These are phyloP conservation scores for Knoxia roxburghii DNA, from an alignment of 257 asterid species.

Conservation along the genomic window DNA sequence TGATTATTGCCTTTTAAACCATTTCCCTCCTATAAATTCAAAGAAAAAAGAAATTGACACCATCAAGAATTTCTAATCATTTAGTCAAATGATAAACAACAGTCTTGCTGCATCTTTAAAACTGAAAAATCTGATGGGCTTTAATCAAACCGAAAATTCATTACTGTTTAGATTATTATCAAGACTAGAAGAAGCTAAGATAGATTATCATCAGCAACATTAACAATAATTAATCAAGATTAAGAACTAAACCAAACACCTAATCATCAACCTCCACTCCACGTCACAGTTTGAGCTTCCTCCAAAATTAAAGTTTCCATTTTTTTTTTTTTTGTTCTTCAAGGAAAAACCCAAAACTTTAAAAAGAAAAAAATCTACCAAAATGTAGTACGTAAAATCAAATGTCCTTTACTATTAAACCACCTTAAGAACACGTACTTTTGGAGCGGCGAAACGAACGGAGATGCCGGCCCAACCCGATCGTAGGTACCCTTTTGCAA, in stretches of 20 bases:
- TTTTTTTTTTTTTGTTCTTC: neutral
- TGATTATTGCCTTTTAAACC: neutral
- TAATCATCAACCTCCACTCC: neutral
- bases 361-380: too few relatives aligned
- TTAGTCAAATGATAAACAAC: neutral
- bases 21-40: too few relatives aligned
- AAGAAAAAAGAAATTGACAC: too few relatives aligned
- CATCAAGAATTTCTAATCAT: too few relatives aligned
- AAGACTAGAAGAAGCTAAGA: too few relatives aligned
- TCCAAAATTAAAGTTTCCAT: neutral
- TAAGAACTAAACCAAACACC: neutral
- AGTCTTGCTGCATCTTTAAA: neutral
- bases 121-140: neutral
- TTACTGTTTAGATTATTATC: too few relatives aligned
- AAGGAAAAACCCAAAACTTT: too few relatives aligned
- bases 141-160: neutral
- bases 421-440: neutral
- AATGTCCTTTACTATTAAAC: too few relatives aligned
- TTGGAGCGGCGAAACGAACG: neutral
- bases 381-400: too few relatives aligned
- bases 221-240: too few relatives aligned
- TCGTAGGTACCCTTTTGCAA: neutral
- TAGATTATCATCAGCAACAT: too few relatives aligned
- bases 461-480: neutral
- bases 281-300: neutral